A percentile compares a stretch with the other conserved stretches of the same genome.
phyloP scores from a whole-genome alignment of 2,329 filamentous ascomycete species.

The Clonostachys solani region DNA sequence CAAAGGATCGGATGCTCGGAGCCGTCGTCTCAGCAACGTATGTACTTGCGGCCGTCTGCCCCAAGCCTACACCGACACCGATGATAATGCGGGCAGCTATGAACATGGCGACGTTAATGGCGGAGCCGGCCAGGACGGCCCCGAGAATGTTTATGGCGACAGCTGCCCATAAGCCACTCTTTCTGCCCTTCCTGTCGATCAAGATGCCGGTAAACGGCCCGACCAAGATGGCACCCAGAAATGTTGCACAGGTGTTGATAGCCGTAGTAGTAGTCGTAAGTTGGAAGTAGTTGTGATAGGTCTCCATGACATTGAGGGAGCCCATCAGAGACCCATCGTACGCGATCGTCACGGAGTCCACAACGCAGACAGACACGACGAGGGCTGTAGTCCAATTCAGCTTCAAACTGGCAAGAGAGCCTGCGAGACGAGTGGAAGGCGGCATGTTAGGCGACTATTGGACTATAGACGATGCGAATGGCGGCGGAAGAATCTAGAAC shows the following conservation, averaged over 20 bases:
- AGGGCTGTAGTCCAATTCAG: neutral
- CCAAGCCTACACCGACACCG: slow-evolving; percentile 35
- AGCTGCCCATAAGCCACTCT: slow-evolving; percentile 12
- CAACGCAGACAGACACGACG: slow-evolving; percentile 12
- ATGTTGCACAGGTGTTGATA: slow-evolving; percentile 46
- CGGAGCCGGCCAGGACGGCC: slow-evolving; percentile 39
- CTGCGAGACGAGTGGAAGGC: too few species aligned
- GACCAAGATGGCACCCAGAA: slow-evolving; percentile 39
- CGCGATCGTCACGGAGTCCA: slow-evolving; percentile 17
- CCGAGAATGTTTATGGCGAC: slow-evolving; percentile 10
- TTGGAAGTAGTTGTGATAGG: slow-evolving; percentile 47
- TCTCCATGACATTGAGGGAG: slow-evolving; percentile 48
- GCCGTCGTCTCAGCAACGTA: slow-evolving; percentile 43
- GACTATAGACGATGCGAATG: too few species aligned
- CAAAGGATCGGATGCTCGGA: slow-evolving; percentile 3
- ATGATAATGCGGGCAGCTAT: slow-evolving; percentile 37
- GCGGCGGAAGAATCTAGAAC: too few species aligned
- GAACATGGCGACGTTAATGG: slow-evolving; percentile 31
- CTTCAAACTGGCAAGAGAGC: too few species aligned
- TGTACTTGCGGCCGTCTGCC: slow-evolving; percentile 35
- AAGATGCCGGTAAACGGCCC: slow-evolving; percentile 31
- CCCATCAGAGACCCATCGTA: slow-evolving; percentile 47
- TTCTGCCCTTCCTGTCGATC: slow-evolving; percentile 34
- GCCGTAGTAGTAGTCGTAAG: slow-evolving; percentile 42
- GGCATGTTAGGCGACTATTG: too few species aligned